These are phyloP conservation scores for Isabelozyma gotoi DNA, from an alignment of 805 yeast species.

Conservation along the genomic window DNA sequence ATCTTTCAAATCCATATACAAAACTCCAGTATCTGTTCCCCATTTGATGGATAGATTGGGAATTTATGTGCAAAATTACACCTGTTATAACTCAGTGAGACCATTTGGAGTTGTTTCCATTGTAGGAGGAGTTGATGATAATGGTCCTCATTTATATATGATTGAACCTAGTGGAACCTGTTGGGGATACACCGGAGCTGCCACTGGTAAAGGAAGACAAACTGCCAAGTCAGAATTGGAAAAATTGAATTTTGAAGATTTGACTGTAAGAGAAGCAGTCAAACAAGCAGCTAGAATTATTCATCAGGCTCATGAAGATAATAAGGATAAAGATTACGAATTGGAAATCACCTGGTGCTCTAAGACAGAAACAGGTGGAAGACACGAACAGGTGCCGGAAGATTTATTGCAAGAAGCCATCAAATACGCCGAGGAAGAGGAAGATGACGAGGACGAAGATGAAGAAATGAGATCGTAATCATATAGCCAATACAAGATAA, in stretches of 20 bases:
- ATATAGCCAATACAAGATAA: background rate
- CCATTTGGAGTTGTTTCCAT: conserved; percentile 95
- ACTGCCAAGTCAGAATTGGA: conserved; percentile 96
- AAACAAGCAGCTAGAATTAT: conserved; percentile 93
- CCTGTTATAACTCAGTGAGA: conserved; percentile 94
- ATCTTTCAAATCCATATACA: conserved; percentile 73
- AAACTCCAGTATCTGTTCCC: conserved; percentile 74
- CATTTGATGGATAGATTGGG: conserved; percentile 86
- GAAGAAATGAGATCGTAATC: conserved; percentile 23
- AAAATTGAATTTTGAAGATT: conserved; percentile 70
- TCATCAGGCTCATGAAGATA: conserved; percentile 93
- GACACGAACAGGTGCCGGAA: conserved; percentile 77
- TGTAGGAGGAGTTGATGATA: conserved; percentile 88
- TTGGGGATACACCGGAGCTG: conserved; percentile 98
- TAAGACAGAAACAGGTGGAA: conserved; percentile 69
- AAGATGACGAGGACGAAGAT: conserved; percentile 72
- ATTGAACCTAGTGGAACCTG: conserved; percentile 95
- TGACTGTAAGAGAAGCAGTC: conserved; percentile 79
- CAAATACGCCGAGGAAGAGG: conserved; percentile 78
- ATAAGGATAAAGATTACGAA: conserved; percentile 96
- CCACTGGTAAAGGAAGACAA: conserved; percentile 98
- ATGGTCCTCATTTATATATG: conserved; percentile 93
- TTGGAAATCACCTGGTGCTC: conserved; percentile 92
- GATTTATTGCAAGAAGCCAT: conserved; percentile 81
- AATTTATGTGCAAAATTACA: conserved; percentile 89